Evolutionary conservation across 805 yeast species (phyloP), one percentile per base, ranked within the genome.

Genomic region (Starmerella riodocensis): DNA sequence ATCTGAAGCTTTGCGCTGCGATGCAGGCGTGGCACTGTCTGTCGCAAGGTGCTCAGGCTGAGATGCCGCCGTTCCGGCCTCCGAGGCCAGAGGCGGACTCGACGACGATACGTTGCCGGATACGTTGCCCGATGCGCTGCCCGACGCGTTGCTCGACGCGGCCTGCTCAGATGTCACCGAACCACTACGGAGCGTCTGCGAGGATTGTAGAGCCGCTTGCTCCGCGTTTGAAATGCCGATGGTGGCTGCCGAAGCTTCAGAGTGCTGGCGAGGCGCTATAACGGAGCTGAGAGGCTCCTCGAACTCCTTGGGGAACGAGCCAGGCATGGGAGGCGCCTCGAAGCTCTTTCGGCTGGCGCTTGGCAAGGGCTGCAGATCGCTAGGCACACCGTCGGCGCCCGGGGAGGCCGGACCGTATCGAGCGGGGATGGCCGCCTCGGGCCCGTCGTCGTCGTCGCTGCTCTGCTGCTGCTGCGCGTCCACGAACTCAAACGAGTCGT

Each of bases 401-500:
- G 27, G 27, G 23, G 37, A 26, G 14, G 27, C 18, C 32, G 26
- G 19, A 12, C 43, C 41, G 29, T 32, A 38, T 14, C 37, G 11
- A n/a, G 25, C 38, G 11, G 53, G 49, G 34, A 53, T 31, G 26
- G 50, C 44, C 16, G 39, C 39, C 20, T 26, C 36, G 34, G 54
- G 44, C 26, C 54, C 42, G 23, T 34, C 46, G 26, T 47, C 54
- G 20, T 48, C 52, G 16, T 41, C 49, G 16, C 42, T 40, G 27
- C 25, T 20, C 12, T 54, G 58, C 16, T 46, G 53, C 12, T 54
- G 58, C 16, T 46, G 53, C 3, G 60, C 61, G 31, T 58, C 58
- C 14, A 58, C 61, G 47, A 57, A 57, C 51, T 58, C 61, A 35
- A 52, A 56, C 20, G 63, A 59, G 37, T 50, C 51, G 18, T 21